Conservation (phyloP, 106 monocot species). For the Allium fistulosum region DNA sequence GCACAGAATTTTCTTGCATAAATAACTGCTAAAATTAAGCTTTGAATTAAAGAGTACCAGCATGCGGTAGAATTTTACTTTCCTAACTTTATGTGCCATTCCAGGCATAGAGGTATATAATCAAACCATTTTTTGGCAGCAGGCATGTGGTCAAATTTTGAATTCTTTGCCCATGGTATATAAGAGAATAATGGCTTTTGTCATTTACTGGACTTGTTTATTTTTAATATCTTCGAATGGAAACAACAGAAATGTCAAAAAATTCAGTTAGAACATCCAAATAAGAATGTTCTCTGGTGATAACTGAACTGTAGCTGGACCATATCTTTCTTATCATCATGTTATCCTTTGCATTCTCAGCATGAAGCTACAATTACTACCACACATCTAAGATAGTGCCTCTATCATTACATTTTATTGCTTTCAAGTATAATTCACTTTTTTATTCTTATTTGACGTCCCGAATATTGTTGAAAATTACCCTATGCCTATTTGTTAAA, state of each 20-base stretch:
- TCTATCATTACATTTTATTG: not conserved
- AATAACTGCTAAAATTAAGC: no score
- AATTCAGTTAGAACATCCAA: not conserved
- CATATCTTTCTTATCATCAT: not conserved
- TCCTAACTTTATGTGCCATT: no score
- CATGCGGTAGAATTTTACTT: no score
- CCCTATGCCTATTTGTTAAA: not conserved
- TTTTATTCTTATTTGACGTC: not conserved
- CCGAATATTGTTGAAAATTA: not conserved
- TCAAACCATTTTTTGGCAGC: no score
- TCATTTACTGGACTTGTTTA: not conserved
- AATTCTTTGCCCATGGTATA: no score
- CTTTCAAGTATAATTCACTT: not conserved
- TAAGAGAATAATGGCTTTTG: not conserved
- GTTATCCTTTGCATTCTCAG: not conserved
- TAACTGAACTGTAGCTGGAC: not conserved
- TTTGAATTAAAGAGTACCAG: no score
- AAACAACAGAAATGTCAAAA: not conserved
- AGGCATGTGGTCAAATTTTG: no score
- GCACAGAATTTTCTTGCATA: no score
- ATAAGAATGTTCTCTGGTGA: not conserved
- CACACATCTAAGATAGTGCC: not conserved
- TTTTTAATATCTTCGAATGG: not conserved
- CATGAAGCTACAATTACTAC: not conserved
- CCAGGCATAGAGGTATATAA: no score